A percentile compares a stretch with the other conserved stretches of the same genome.
Conservation (phyloP, 257 asterid genomes). For the Solanum arcanum region DNA sequence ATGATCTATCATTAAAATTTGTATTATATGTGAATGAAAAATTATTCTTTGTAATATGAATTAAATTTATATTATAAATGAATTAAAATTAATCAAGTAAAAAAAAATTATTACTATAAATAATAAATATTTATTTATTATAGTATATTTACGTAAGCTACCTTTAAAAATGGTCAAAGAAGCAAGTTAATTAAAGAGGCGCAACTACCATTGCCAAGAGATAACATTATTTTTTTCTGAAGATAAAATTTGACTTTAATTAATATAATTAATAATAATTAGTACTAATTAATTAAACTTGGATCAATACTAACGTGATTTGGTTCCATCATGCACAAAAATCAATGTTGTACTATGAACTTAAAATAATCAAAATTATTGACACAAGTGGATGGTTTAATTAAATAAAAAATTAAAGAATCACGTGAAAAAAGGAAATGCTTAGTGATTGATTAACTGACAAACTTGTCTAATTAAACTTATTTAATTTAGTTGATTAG, state of each 20-base stretch:
- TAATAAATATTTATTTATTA: too few relatives aligned
- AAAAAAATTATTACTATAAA: too few relatives aligned
- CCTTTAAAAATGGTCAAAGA: background rate
- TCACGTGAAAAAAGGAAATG: slow-evolving; percentile 24
- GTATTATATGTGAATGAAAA: too few relatives aligned
- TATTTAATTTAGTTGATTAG: slow-evolving; percentile 4
- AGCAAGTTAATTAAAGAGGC: background rate
- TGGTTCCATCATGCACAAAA: slow-evolving; percentile 2
- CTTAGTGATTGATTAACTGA: slow-evolving; percentile 27
- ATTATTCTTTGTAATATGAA: too few relatives aligned
- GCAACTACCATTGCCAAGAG: background rate
- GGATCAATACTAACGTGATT: background rate
- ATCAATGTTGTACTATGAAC: background rate
- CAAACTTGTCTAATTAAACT: slow-evolving; percentile 23
- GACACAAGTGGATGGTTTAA: background rate
- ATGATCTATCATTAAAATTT: too few relatives aligned
- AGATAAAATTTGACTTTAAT: slow-evolving; percentile 1
- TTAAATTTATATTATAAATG: too few relatives aligned
- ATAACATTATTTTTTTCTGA: background rate
- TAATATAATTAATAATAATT: background rate
- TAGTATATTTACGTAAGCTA: too few relatives aligned
- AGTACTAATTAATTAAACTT: background rate
- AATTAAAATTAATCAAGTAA: too few relatives aligned
- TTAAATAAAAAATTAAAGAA: background rate
- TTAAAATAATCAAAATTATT: background rate